Evolutionary conservation across 176 grass and related monocot genomes (phyloP).

Genomic region (Triticum dicoccoides): DNA sequence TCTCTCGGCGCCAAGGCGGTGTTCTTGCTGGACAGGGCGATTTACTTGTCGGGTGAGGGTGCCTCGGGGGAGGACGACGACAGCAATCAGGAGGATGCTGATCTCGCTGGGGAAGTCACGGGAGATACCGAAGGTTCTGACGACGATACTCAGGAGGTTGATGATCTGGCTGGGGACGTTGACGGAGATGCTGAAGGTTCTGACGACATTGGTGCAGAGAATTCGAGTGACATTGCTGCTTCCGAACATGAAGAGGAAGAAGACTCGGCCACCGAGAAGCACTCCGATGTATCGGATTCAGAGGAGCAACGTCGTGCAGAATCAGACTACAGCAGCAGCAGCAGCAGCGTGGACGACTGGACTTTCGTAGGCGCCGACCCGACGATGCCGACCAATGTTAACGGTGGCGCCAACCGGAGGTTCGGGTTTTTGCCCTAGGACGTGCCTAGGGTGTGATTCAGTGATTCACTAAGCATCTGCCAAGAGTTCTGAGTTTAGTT

Average conservation of each 20-base stretch:
- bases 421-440: neutral
- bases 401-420: neutral
- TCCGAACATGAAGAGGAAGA: neutral
- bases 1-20: neutral
- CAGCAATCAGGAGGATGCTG: neutral
- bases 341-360: slow-evolving; percentile 9
- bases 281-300: neutral
- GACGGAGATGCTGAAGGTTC: neutral
- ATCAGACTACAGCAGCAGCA: neutral
- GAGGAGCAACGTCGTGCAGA: neutral
- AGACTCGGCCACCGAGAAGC: neutral
- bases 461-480: neutral
- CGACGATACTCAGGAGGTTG: neutral
- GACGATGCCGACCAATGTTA: neutral
- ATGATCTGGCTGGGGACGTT: neutral
- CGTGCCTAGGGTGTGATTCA: neutral
- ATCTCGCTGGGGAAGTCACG: too few relatives aligned
- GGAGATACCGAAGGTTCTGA: neutral
- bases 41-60: neutral
- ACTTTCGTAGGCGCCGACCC: slow-evolving; percentile 5
- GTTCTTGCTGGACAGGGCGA: neutral
- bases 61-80: neutral
- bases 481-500: neutral
- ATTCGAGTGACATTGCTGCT: neutral
- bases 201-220: neutral